A percentile compares a stretch with the other conserved stretches of the same genome.
Evolutionary conservation across 257 asterid species (phyloP).

Genomic region (Ilex asprella): DNA sequence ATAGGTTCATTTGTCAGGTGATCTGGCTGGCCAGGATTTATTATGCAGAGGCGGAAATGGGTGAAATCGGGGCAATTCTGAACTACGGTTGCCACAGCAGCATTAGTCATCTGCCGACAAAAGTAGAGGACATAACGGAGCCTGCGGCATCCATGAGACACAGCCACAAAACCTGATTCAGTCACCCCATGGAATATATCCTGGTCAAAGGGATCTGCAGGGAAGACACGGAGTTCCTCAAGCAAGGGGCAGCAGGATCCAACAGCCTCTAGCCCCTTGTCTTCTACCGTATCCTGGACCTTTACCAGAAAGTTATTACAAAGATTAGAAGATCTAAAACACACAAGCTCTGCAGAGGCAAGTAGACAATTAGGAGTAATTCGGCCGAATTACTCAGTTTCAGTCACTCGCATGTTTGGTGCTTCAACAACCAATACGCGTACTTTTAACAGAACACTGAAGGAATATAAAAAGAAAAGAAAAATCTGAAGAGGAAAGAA

Average conservation of each 20-base stretch:
- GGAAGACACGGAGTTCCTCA: slow-evolving; percentile 80
- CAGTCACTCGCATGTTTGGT: too few relatives aligned
- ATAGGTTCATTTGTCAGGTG: slow-evolving; percentile 66
- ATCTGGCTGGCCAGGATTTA: slow-evolving; percentile 68
- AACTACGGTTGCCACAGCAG: slow-evolving; percentile 66
- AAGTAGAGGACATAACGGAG: slow-evolving; percentile 84
- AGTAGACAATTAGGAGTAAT: too few relatives aligned
- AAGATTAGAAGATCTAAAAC: background rate
- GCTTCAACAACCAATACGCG: too few relatives aligned
- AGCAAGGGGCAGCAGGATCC: slow-evolving; percentile 71
- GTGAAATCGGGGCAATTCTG: slow-evolving; percentile 78
- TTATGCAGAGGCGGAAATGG: slow-evolving; percentile 91
- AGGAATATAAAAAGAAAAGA: too few relatives aligned
- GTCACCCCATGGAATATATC: slow-evolving; percentile 63
- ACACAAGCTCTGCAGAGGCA: too few relatives aligned
- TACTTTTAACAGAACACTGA: too few relatives aligned
- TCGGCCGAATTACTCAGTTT: too few relatives aligned
- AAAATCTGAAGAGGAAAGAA: too few relatives aligned
- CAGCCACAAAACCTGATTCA: slow-evolving; percentile 67
- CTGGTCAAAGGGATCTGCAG: slow-evolving; percentile 52
- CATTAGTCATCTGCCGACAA: slow-evolving; percentile 83
- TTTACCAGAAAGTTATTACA: slow-evolving; percentile 21
- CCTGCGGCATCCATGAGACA: slow-evolving; percentile 68
- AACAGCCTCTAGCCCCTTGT: slow-evolving; percentile 77
- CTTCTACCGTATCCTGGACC: slow-evolving; percentile 74